phyloP scores from a whole-genome alignment of 164 flowering plant genomes.

The Houttuynia cordata region DNA sequence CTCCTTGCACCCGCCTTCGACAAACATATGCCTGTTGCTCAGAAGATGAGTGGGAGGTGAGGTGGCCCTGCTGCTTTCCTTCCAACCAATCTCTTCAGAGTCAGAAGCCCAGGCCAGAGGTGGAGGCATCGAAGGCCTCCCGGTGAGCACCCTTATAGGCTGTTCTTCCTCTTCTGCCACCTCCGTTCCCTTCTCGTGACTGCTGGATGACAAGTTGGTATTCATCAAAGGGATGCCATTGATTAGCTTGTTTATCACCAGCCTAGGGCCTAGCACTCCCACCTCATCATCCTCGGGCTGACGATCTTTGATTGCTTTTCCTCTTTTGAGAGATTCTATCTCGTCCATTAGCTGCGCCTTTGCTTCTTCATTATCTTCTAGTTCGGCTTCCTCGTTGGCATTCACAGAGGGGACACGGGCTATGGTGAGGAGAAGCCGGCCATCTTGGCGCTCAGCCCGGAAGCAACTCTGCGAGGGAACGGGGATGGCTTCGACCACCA shows the following conservation, averaged over 20 bases:
- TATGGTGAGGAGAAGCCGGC: slow-evolving; percentile 48
- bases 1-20: slow-evolving; percentile 38
- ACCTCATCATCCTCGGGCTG: not conserved
- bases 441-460: slow-evolving; percentile 44
- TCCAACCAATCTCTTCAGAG: slow-evolving; percentile 50
- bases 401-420: not conserved
- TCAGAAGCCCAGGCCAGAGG: slow-evolving; percentile 30
- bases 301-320: too few species aligned
- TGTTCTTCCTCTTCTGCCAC: slow-evolving; percentile 9
- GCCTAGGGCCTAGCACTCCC: slow-evolving; percentile 16
- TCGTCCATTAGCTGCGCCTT: too few species aligned
- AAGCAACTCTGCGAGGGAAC: slow-evolving; percentile 30
- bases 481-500: slow-evolving; percentile 61
- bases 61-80: slow-evolving; percentile 12
- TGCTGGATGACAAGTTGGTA: not conserved
- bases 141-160: not conserved
- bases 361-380: not conserved
- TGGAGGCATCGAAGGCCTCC: too few species aligned
- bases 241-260: slow-evolving; percentile 30
- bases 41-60: not conserved
- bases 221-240: slow-evolving; percentile 14
- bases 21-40: not conserved
- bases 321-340: too few species aligned
- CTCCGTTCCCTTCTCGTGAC: not conserved
- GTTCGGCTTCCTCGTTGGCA: slow-evolving; percentile 5